Evolutionary conservation across 2,329 filamentous ascomycete species (phyloP), one percentile per base, ranked within the genome.

Genomic region (Arthrobotrys sinensis): DNA sequence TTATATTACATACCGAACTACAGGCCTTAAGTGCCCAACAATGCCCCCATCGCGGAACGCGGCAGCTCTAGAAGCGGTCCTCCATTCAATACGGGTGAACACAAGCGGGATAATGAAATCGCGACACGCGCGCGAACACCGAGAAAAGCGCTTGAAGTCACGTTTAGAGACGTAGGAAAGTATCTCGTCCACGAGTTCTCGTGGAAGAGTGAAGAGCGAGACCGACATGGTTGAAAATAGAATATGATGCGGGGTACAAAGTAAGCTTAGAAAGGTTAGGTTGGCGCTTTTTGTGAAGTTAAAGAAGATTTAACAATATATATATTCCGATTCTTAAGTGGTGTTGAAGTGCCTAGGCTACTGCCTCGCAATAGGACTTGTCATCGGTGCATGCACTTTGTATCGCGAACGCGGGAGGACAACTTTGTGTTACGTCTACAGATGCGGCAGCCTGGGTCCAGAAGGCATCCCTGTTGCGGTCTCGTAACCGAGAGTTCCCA

Each of bases 131-230:
- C 19, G 55, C 5, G 55, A 60, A 16, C 55, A 60, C 36, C 55
- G 34, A 24, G 55, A 60, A 28, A 60, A 60, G 12, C 55, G 55
- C 36, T 21, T 60, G 12, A 60, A 60, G 19, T 60, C 55, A n/a
- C 36, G 19, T 12, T 60, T 28, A 2, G 55, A 60, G 11, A 60
- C 11, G n/a, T 60, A 43, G 5, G 55, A 60, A 43, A 60, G 16
- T 3, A 60, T 60, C n/a, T 60, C 55, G 11, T 60, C 55, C 14
- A 60, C 55, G 16, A 60, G 36, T 19, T 60, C 55, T 43, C 2
- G 55, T 40, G 55, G 55, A 24, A 60, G 34, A 6, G 16, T 8
- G 16, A 60, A 28, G 11, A 60, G 36, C 28, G 36, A 43, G 40
- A 32, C 34, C 36, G 55, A 14, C 55, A 60, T 60, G 19, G 12